A percentile compares a stretch with the other conserved stretches of the same genome.
Conservation (phyloP, 2,329 filamentous ascomycete genomes). For the Penicillium digitatum region DNA sequence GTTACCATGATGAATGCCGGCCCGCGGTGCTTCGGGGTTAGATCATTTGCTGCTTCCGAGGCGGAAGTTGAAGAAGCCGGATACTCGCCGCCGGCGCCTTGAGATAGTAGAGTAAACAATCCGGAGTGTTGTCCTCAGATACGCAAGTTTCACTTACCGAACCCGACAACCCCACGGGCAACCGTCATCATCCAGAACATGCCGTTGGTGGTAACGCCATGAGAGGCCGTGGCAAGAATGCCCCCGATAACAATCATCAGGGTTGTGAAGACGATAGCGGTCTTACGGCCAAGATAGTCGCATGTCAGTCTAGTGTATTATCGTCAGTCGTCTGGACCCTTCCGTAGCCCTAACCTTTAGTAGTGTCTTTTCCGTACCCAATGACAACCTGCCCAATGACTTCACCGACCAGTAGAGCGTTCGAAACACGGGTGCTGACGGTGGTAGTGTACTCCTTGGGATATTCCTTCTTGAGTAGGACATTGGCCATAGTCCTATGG, state of each 20-base stretch:
- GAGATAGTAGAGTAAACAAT: background rate
- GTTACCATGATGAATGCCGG: constrained; percentile 49
- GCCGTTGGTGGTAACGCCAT: constrained; percentile 45
- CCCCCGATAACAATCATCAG: constrained; percentile 47
- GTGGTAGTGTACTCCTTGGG: constrained; percentile 24
- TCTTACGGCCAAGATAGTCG: constrained; percentile 47
- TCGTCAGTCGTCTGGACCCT: background rate
- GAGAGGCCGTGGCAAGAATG: constrained; percentile 45
- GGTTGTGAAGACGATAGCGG: constrained; percentile 47
- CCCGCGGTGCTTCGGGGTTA: constrained; percentile 38
- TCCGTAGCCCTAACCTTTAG: background rate
- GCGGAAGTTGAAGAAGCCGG: constrained; percentile 47
- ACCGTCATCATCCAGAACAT: constrained; percentile 55
- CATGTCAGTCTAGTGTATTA: constrained; percentile 33
- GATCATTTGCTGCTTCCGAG: constrained; percentile 49
- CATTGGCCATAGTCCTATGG: constrained; percentile 30
- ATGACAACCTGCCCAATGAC: constrained; percentile 27
- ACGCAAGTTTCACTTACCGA: constrained; percentile 30
- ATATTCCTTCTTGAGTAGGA: constrained; percentile 27
- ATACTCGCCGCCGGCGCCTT: constrained; percentile 46
- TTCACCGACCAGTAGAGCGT: constrained; percentile 29
- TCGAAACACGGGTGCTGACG: constrained; percentile 30
- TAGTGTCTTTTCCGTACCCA: constrained; percentile 15
- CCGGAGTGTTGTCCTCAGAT: background rate
- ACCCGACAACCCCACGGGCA: constrained; percentile 48